Evolutionary conservation across 768 basidiomycete genomes (phyloP), one percentile per base, ranked within the genome.

Genomic region (Cantharellus anzutake): DNA sequence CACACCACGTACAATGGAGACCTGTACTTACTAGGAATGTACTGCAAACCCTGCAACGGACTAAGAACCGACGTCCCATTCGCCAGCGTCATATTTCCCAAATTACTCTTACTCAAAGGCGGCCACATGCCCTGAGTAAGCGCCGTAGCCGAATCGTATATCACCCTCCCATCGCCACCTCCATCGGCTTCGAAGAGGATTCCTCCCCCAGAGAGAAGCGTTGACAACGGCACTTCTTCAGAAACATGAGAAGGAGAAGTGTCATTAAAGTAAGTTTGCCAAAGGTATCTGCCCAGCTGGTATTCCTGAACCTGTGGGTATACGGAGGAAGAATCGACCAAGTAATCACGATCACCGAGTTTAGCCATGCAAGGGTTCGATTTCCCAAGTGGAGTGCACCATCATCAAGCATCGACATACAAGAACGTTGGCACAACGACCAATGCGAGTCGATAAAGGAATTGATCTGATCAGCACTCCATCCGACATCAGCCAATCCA

Each of bases 11-110:
- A 37, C 11, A 37, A 55, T 0, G 1, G 35, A 37, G 52, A 55
- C 35, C 11, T 11, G 2, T 35, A 70, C 72, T 56, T 61, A 79
- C 82, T 77, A 16, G 88, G 86, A 55, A 93, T 78, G 64, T 91
- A 92, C 70, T 86, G 84, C 67, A 85, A 87, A 4, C 86, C 86
- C n/a, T 68, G 69, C 1, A 85, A 68, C 3, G 86, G 83, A 4
- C 76, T 80, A 2, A 68, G 67, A 59, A 86, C 68, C 5, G 68
- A 76, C 2, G 81, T 75, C 2, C 81, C 80, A 65, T 88, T 82
- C 1, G 84, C 81, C n/a, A 87, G 72, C 0, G 76, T 78, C 7
- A 73, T 78, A 20, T 71, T 77, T 29, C 20, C 20, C 20, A 29
- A 29, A 29, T 29, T 29, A 56, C 75, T 76, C 34, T 67, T 74